Evolutionary conservation across 2,329 filamentous ascomycete species (phyloP).

Genomic region (Claviceps pusilla): DNA sequence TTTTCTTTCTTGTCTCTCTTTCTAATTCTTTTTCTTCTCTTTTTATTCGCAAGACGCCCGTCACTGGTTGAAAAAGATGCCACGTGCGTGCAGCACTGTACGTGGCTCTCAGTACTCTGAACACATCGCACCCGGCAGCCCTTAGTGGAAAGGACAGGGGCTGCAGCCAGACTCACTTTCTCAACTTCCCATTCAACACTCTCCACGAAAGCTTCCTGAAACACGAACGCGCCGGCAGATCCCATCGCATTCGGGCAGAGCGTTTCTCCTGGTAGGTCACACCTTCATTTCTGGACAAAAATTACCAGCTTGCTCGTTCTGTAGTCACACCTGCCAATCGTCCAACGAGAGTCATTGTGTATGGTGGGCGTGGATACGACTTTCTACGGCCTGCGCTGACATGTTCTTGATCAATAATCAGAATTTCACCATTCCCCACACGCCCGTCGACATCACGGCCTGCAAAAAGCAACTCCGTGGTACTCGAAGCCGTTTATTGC

Average conservation of each 20-base stretch:
- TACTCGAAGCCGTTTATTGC: neutral
- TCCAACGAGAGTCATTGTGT: neutral
- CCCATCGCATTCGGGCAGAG: neutral
- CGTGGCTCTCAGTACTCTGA: slow-evolving; percentile 3
- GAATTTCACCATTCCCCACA: neutral
- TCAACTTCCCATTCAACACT: slow-evolving; percentile 5
- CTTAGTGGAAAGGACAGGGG: slow-evolving; percentile 3
- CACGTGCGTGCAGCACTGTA: slow-evolving; percentile 6
- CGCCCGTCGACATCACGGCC: neutral
- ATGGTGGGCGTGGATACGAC: neutral
- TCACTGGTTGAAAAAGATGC: neutral
- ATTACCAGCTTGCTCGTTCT: neutral
- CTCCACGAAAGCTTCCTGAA: slow-evolving; percentile 4
- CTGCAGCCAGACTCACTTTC: slow-evolving; percentile 2
- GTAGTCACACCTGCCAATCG: neutral
- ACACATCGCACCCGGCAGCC: slow-evolving; percentile 3
- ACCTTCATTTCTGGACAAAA: neutral
- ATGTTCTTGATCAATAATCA: neutral
- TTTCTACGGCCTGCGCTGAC: slow-evolving; percentile 2
- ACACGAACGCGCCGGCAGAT: slow-evolving; percentile 5
- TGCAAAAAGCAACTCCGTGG: neutral
- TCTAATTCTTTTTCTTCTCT: neutral
- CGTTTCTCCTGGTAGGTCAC: slow-evolving; percentile 3
- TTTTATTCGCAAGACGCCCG: neutral
- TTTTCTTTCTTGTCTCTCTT: too few relatives aligned